A percentile compares a stretch with the other conserved stretches of the same genome.
phyloP scores from a whole-genome alignment of 2,329 filamentous ascomycete genomes.

The Xylariaceae sp. region DNA sequence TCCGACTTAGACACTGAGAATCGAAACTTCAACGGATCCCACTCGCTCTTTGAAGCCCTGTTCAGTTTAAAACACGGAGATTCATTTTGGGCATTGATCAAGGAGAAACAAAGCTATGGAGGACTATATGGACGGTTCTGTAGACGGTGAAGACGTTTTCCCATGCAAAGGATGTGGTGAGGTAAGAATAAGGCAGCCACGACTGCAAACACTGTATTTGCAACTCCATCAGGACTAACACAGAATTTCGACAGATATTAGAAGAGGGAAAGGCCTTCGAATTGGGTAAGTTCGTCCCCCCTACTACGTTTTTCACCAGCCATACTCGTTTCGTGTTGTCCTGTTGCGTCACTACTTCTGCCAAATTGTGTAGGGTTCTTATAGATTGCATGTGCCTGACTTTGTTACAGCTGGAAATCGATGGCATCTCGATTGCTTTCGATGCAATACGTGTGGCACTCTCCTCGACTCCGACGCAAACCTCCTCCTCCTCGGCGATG shows the following conservation, averaged over 20 bases:
- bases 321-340: no score
- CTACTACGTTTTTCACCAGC: no score
- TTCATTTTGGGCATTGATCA: slow-evolving; percentile 21
- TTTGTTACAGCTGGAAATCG: slow-evolving; percentile 78
- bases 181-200: slow-evolving; percentile 55
- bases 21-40: slow-evolving; percentile 1
- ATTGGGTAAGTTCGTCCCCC: slow-evolving; percentile 68
- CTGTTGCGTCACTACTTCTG: background rate
- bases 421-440: slow-evolving; percentile 99
- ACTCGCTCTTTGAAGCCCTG: background rate
- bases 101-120: slow-evolving; percentile 52
- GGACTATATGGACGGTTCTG: slow-evolving; percentile 66
- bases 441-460: slow-evolving; percentile 93
- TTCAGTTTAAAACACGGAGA: background rate
- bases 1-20: slow-evolving; percentile 1
- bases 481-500: slow-evolving; percentile 93
- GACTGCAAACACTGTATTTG: background rate
- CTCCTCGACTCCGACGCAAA: slow-evolving; percentile 98
- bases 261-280: slow-evolving; percentile 99
- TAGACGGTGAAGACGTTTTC: slow-evolving; percentile 83
- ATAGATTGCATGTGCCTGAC: slow-evolving; percentile 33
- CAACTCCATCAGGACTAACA: slow-evolving; percentile 31
- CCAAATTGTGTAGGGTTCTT: no score
- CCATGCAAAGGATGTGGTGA: slow-evolving; percentile 94
- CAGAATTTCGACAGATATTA: slow-evolving; percentile 69